Evolutionary conservation across 805 yeast genomes (phyloP), one percentile per base, ranked within the genome.

Genomic region (Yarrowia sp.): DNA sequence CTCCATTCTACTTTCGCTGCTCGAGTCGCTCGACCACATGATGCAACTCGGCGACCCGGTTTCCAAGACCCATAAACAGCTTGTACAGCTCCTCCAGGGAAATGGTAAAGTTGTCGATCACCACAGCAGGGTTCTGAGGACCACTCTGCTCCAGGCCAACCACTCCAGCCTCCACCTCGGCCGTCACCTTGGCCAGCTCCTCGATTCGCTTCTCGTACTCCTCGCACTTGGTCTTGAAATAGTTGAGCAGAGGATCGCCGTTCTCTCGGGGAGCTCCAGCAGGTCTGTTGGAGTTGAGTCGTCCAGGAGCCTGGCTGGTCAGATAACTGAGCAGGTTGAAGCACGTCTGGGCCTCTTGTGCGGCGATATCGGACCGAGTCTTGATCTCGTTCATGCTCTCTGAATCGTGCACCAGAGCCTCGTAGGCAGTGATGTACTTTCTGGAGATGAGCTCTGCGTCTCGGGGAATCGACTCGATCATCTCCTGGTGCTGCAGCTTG

Each of bases 51-150:
- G 93, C 92, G 74, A 89, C 86, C 22, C 84, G 82, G 74, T 88
- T 90, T 68, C 91, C 88, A 65, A 89, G 80, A 74, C 89, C 90
- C 86, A 89, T 87, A 75, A 89, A 89, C 69, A 89, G 82, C 61
- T 80, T 79, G 75, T 88, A 87, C 78, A 89, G 92, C 71, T 85
- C 86, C 72, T 84, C 85, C 65, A 80, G 69, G 9, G 79, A 72
- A 14, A 72, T 61, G 22, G 65, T 52, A 35, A 82, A 76, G 70
- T 74, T 79, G 56, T 49, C 70, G 46, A 64, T 59, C 45, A 66
- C 61, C 19, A 49, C 43, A 10, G 63, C 68, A 45, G 71, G 67
- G 32, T 71, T 71, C 15, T 72, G 71, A 15, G 69, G 58, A 2
- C 72, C 68, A 10, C 71, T 72, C 41, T 66, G 67, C 69, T 78